Base-by-base conservation (phyloP, 1,284 basidiomycete species). In the Malassezia vespertilionis region DNA sequence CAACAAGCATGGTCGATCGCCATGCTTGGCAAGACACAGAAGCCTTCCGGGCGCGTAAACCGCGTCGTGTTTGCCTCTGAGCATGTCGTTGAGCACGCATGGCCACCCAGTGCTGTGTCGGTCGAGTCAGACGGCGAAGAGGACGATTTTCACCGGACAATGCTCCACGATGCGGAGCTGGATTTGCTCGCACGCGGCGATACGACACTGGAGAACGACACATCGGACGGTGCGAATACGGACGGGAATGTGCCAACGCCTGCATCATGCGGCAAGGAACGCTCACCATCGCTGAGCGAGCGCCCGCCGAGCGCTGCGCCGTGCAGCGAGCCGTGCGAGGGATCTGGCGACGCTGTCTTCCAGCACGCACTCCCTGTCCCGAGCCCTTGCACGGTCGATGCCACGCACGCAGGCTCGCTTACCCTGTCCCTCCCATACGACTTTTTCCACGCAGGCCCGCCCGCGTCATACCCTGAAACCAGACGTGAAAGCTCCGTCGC, bases 121-220 rank as follows among this genome's bases (percentile, higher is more conserved):
- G 30, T 28, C 27, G 43, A 45, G 23, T 46, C 44, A 4, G 60
- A 58, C 10, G 56, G 58, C 28, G 63, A 65, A 23, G 63, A 65
- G 36, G 55, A 65, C 24, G 63, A 65, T 49, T 65, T 65, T 37
- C 63, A 65, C 43, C 53, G 57, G 34, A 58, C 59, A n/a, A 65
- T 65, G 63, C 57, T 65, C 18, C 55, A 62, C 28, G 59, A 57
- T 31, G 40, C 22, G 34, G 58, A 63, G 44, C 55, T 63, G 33
- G 61, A 63, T 44, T 48, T 56, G 21, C 57, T 62, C 37, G 52
- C 34, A 46, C 37, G 52, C 44, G 39, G 47, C 37, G 33, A 37
- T 5, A 54, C 54, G 41, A 33, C 32, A 14, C 22, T 17, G 12
- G 40, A 23, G 18, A 40, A 35, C 14, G 40, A 48, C 9, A n/a